Base-by-base conservation (phyloP, 2,329 filamentous ascomycete genomes). In the Fusarium incarnatum region DNA sequence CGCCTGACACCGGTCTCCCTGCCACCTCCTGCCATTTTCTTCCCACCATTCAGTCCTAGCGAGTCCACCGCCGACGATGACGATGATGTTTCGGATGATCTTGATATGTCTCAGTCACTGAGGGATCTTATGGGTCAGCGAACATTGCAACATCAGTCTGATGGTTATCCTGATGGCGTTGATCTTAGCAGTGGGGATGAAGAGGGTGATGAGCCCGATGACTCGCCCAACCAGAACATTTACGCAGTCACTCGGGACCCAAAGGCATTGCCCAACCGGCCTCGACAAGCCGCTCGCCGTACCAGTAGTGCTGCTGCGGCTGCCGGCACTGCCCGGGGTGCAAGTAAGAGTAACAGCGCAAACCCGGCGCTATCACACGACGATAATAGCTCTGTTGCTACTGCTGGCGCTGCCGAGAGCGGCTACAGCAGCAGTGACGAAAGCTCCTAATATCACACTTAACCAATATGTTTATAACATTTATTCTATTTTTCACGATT, bases 1-100 rank as follows among this genome's bases (percentile, higher is more conserved):
- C 80, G 78, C 15, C 76, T 87, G 10, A 77, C 81, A 0, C 86
- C 87, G 0, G 80, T 83, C 0, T 77, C 84, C 2, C 79, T 89
- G 0, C 87, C 87, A 0, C 86, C 86, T 0, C 85, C 87, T 0
- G 81, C 83, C 5, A 84, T 85, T 62, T 88, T 86, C 73, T 84
- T 85, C 69, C 83, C 83, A 0, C 82, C 82, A 0, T 83, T 85
- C 45, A 85, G 83, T 64, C 75, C 80, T 12, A 83, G 77, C 9
- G 83, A 78, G 8, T 81, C 78, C 5, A 78, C 78, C 7, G 74
- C 71, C 2, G 76, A 78, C 6, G 80, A 80, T 0, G 74, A 80
- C 10, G 73, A 73, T 3, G 61, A 63, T 8, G 67, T 57, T 11
- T 77, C 75, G 0, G 76, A 80, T 0, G 68, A 70, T 5, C 77